Base-by-base conservation (phyloP, 2,329 filamentous ascomycete genomes). In the Rhexocercosporidium sp. region DNA sequence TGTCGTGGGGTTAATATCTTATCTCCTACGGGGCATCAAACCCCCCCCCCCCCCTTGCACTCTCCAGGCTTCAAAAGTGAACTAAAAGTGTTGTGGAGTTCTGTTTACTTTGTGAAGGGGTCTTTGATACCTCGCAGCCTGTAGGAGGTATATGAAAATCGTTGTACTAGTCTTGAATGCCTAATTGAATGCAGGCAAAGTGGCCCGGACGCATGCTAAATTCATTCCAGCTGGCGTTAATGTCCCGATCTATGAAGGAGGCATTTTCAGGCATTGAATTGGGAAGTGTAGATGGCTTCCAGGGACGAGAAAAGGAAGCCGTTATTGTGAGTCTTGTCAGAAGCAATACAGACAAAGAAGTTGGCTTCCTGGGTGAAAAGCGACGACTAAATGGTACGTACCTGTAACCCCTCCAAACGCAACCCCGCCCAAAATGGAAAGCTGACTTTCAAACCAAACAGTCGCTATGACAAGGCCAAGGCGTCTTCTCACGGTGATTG, bases 381-480 rank as follows among this genome's bases (percentile, higher is more conserved):
- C 87, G 96, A 70, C 86, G 96, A 69, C 82, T 99, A 71, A 99
- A 99, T 78, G 95, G 93, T 96, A 84, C 80, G 88, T n/a, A 81
- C 37, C 22, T 25, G n/a, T n/a, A n/a, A n/a, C 46, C 7, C 56
- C 39, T 34, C n/a, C 37, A 59, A 46, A 59, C 60, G 18, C 41
- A 51, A 60, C 59, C 22, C 22, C 41, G n/a, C 57, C 12, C 53
- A 51, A 56, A 66, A 59, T 34, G 20, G 61, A 46, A 63, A 46
- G 53, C 67, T 70, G 66, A 67, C 27, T 49, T 27, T 63, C 31
- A 59, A 65, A 47, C 25, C 61, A 69, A 69, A 63, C 74, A 97
- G 94, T 98, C 74, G 95, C 96, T 62, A 98, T 99, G 94, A 99
- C 96, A 69, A 88, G 96, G 72, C 93, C 96, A 6, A 95, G 92